These are phyloP conservation scores for Neurospora crassa DNA, from an alignment of 2,329 filamentous ascomycete species.

Conservation along the genomic window DNA sequence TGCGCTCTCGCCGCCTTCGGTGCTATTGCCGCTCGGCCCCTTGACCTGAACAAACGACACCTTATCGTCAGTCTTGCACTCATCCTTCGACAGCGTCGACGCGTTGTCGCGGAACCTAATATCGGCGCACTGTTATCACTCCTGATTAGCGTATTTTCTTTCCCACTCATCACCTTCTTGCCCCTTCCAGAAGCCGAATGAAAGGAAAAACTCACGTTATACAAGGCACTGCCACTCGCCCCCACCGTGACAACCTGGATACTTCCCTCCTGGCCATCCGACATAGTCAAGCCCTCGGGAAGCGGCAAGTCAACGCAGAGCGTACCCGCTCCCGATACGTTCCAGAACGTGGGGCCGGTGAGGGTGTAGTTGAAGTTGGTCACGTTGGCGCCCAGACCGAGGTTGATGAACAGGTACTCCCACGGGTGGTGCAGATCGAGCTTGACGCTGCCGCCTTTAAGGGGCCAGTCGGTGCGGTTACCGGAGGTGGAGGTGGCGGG, in stretches of 20 bases:
- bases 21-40: constrained; percentile 19
- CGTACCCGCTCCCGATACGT: constrained; percentile 48
- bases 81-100: constrained; percentile 31
- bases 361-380: constrained; percentile 62
- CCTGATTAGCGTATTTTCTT: constrained; percentile 9
- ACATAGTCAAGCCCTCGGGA: constrained; percentile 38
- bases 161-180: background rate
- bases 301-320: constrained; percentile 56
- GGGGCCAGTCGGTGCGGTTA: constrained; percentile 44
- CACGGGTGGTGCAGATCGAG: constrained; percentile 42
- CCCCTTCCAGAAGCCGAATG: background rate
- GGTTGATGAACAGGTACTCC: constrained; percentile 44
- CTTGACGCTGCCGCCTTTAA: constrained; percentile 37
- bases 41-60: constrained; percentile 31
- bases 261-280: constrained; percentile 53
- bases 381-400: constrained; percentile 36
- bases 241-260: constrained; percentile 61
- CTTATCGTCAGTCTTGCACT: constrained; percentile 50
- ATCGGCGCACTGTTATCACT: constrained; percentile 53
- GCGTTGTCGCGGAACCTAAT: constrained; percentile 53
- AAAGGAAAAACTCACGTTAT: constrained; percentile 41
- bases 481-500: constrained; percentile 23
- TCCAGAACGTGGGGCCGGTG: constrained; percentile 44
- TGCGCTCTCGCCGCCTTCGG: background rate
- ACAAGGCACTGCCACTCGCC: constrained; percentile 49